Evolutionary conservation across 306 rosid species (phyloP).

Genomic region (Vachellia pachyceras): DNA sequence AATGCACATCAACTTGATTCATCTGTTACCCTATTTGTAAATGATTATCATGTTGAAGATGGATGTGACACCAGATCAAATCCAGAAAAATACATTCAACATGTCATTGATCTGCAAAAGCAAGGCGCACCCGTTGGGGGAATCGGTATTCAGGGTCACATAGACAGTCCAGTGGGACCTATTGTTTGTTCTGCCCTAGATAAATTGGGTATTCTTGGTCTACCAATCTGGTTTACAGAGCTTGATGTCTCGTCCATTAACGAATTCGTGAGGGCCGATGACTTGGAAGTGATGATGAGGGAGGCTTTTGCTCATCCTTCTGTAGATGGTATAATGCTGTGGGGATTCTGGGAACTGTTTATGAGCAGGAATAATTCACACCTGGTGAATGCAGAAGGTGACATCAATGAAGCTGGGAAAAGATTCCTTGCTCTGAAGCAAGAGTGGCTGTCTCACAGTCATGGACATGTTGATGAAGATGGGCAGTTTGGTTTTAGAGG

Average conservation of each 20-base stretch:
- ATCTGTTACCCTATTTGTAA: constrained; percentile 73
- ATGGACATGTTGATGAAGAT: constrained; percentile 65
- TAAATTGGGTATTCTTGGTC: constrained; percentile 74
- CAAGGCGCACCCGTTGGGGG: constrained; percentile 94
- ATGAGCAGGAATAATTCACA: constrained; percentile 83
- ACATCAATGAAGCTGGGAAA: constrained; percentile 83
- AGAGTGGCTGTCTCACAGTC: constrained; percentile 79
- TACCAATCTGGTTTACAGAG: constrained; percentile 95
- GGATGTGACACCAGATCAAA: constrained; percentile 75
- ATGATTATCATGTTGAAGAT: constrained; percentile 94
- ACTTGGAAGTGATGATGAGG: constrained; percentile 83
- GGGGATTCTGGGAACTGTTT: constrained; percentile 99
- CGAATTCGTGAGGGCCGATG: constrained; percentile 79
- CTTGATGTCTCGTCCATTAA: constrained; percentile 84
- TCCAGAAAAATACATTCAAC: constrained; percentile 84
- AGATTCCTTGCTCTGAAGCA: constrained; percentile 67
- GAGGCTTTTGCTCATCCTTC: constrained; percentile 86
- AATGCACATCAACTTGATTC: constrained; percentile 74
- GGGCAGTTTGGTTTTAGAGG: constrained; percentile 77
- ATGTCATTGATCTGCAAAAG: constrained; percentile 70
- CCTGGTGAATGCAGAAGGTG: constrained; percentile 91
- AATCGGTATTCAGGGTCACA: constrained; percentile 93
- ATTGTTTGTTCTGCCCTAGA: constrained; percentile 79
- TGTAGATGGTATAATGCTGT: constrained; percentile 79
- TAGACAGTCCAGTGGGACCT: constrained; percentile 90